A percentile compares a stretch with the other conserved stretches of the same genome.
phyloP scores from a whole-genome alignment of 2,329 filamentous ascomycete genomes.

The Colletotrichum orchidophilum region DNA sequence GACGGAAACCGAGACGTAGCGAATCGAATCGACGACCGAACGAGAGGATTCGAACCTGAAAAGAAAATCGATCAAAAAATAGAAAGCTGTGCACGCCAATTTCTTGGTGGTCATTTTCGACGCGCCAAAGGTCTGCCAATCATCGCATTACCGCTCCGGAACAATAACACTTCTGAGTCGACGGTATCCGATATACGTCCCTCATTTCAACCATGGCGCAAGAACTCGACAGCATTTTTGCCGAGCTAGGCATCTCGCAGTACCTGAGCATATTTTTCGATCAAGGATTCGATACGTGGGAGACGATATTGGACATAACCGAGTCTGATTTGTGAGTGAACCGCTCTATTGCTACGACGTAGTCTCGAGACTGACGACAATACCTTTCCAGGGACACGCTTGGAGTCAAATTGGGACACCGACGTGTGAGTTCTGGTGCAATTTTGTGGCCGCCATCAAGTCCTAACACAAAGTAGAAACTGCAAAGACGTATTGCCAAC shows the following conservation, averaged over 20 bases:
- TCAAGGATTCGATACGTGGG: conserved; percentile 88
- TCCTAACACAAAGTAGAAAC: conserved; percentile 62
- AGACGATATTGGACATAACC: conserved; percentile 83
- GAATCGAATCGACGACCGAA: conserved; percentile 5
- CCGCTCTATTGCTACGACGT: neutral
- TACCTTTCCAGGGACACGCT: conserved; percentile 67
- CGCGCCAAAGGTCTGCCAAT: neutral
- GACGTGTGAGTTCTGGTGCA: conserved; percentile 67
- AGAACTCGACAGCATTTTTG: conserved; percentile 72
- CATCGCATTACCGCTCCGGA: neutral
- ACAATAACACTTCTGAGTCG: neutral
- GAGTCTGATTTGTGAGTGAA: conserved; percentile 79
- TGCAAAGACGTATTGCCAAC: conserved; percentile 85
- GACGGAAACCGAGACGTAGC: neutral
- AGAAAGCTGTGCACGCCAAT: neutral
- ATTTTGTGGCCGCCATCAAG: accelerated
- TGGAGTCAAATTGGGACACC: conserved; percentile 82
- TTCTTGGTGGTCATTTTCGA: neutral
- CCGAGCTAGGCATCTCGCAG: conserved; percentile 80
- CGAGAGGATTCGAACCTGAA: neutral
- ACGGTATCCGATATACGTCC: neutral
- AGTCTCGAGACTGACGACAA: neutral
- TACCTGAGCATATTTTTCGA: conserved; percentile 78
- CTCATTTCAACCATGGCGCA: conserved; percentile 52
- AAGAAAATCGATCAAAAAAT: neutral